Percentiles rank a stretch among this genome's conserved stretches.
Conservation (phyloP, 1,284 basidiomycete genomes). For the Ustilago crameri region DNA sequence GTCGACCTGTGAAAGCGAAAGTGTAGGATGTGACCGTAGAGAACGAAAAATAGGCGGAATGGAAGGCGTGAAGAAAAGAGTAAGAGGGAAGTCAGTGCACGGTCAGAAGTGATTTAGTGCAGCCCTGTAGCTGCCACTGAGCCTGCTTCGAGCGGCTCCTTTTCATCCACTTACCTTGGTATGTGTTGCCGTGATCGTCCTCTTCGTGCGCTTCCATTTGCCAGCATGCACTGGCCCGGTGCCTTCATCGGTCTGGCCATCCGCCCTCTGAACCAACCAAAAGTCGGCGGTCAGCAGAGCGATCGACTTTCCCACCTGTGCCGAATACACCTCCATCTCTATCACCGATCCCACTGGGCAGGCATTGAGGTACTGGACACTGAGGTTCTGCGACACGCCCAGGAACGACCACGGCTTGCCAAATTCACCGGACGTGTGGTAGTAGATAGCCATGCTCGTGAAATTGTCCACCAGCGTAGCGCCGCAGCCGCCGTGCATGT, state of each 20-base stretch:
- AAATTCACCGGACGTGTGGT: conserved; percentile 49
- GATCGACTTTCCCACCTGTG: conserved; percentile 51
- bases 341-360: conserved; percentile 55
- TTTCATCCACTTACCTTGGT: conserved; percentile 40
- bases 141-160: neutral
- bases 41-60: neutral
- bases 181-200: conserved; percentile 49
- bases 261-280: conserved; percentile 46
- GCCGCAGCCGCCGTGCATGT: conserved; percentile 57
- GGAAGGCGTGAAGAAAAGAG: neutral
- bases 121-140: neutral
- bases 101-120: neutral
- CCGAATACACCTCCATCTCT: conserved; percentile 55
- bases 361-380: conserved; percentile 59
- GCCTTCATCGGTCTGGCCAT: conserved; percentile 33
- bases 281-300: conserved; percentile 54
- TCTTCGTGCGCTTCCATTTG: conserved; percentile 46
- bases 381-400: conserved; percentile 63
- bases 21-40: neutral
- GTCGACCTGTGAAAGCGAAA: conserved; percentile 32
- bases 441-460: conserved; percentile 44
- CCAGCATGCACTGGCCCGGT: conserved; percentile 22
- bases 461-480: conserved; percentile 58
- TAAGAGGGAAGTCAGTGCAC: neutral
- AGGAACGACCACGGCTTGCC: conserved; percentile 59